Base-by-base conservation (phyloP, 2,329 filamentous ascomycete species). In the Beauveria sp. region DNA sequence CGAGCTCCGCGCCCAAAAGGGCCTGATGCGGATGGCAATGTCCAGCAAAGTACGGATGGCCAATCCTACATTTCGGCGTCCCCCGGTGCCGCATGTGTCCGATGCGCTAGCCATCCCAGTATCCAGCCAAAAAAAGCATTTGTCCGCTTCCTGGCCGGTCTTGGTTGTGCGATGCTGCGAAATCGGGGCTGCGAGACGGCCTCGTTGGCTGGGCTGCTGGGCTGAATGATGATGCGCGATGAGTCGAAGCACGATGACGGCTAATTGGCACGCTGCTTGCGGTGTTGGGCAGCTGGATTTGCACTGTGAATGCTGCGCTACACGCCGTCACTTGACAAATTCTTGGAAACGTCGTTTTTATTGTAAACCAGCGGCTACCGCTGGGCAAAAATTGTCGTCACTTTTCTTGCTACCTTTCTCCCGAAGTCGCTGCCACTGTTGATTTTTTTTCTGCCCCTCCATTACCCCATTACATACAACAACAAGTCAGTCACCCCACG, bases 171-270 rank as follows among this genome's bases (percentile, higher is more conserved):
- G 18, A 51, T 24, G 10, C 55, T 42, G 14, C 45, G 26, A 26
- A 31, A 22, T 24, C 26, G 34, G 46, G 34, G 18, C 20, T 10
- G 43, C 8, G 52, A 4, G 22, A 20, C 2, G 26, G 12, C 20
- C 26, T 34, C 38, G 26, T 20, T 42, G 34, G 34, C 43, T 59
- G 53, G 12, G 34, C 34, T 16, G 12, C 28, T 43, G 28, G 26
- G 42, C 38, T 53, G 48, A 38, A 45, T 16, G 24, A 61, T 61
- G 52, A 61, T 34, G 59, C 59, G 22, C 20, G 16, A 56, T 55
- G 51, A 56, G 59, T 61, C 50, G 51, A 55, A 49, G 49, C 34
- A 31, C 24, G 26, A 56, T 61, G 60, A 51, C 43, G 22, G 40
- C 20, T n/a, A 40, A 60, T 53, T 26, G 18, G 40, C 49, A 60